A percentile compares a stretch with the other conserved stretches of the same genome.
phyloP scores from a whole-genome alignment of 345 rosid species.

The Pelargonium nanum region DNA sequence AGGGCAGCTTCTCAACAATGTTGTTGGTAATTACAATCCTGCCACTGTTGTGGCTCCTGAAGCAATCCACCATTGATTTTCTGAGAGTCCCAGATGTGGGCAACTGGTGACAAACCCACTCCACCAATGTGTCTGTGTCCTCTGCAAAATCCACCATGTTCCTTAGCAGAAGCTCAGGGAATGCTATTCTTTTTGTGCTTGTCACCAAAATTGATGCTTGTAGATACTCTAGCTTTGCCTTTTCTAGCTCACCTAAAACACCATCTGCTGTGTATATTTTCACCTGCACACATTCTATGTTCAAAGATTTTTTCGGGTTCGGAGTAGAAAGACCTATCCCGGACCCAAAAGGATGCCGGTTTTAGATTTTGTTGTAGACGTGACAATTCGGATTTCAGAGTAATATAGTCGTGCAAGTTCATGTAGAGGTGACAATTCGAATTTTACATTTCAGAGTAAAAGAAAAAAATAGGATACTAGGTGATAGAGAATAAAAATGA shows the following conservation, averaged over 20 bases:
- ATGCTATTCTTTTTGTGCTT: constrained; percentile 47
- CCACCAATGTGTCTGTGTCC: constrained; percentile 47
- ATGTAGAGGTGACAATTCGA: too few species aligned
- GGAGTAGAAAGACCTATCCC: too few species aligned
- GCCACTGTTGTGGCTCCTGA: constrained; percentile 39
- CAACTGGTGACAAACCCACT: constrained; percentile 88
- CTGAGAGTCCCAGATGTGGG: constrained; percentile 76
- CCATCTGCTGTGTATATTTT: constrained; percentile 74
- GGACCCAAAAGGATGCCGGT: too few species aligned
- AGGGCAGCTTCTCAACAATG: constrained; percentile 60
- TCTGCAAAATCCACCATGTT: constrained; percentile 45
- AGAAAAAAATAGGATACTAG: too few species aligned
- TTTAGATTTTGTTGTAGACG: too few species aligned
- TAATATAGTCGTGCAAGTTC: too few species aligned
- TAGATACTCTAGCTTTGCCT: constrained; percentile 73
- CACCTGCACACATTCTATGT: constrained; percentile 36
- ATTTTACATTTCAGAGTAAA: too few species aligned
- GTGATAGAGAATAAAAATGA: too few species aligned
- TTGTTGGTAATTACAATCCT: constrained; percentile 22
- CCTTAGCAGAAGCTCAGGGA: constrained; percentile 63
- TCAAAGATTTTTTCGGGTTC: too few species aligned
- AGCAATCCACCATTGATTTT: constrained; percentile 87
- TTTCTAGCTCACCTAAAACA: constrained; percentile 56
- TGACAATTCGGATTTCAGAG: too few species aligned
- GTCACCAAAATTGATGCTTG: constrained; percentile 76